Conservation (phyloP, 495 filamentous ascomycete genomes). For the Talaromyces stipitatus region DNA sequence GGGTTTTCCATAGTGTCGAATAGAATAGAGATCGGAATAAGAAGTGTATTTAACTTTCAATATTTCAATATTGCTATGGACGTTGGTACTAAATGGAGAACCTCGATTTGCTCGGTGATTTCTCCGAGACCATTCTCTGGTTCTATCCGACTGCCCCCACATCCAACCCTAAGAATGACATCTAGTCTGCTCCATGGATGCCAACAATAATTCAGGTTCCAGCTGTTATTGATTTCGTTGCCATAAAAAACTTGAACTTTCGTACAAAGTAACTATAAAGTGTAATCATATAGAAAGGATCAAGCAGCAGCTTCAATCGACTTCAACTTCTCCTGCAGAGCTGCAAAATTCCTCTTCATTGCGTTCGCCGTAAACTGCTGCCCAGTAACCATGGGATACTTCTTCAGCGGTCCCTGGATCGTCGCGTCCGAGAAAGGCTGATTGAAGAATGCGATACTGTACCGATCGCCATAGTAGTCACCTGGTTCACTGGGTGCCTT, state of each 20-base stretch:
- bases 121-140: background rate
- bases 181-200: too few species aligned
- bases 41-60: background rate
- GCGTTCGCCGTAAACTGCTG: constrained; percentile 50
- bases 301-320: constrained; percentile 12
- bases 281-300: background rate
- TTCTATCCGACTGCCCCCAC: background rate
- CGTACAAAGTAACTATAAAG: too few species aligned
- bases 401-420: constrained; percentile 53
- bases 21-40: too few species aligned
- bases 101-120: constrained; percentile 20
- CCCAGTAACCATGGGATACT: constrained; percentile 53
- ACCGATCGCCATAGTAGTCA: constrained; percentile 51
- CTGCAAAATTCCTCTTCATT: constrained; percentile 50
- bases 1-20: constrained; percentile 40
- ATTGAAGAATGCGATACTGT: constrained; percentile 61
- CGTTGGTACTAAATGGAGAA: too few species aligned
- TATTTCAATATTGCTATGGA: too few species aligned
- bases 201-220: too few species aligned
- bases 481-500: constrained; percentile 44
- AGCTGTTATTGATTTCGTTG: too few species aligned
- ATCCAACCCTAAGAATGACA: too few species aligned
- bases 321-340: constrained; percentile 24
- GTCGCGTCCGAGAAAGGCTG: constrained; percentile 52
- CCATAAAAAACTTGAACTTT: too few species aligned